Evolutionary conservation across 345 rosid species (phyloP), one percentile per base, ranked within the genome.

Genomic region (Aquilaria yunnanensis): DNA sequence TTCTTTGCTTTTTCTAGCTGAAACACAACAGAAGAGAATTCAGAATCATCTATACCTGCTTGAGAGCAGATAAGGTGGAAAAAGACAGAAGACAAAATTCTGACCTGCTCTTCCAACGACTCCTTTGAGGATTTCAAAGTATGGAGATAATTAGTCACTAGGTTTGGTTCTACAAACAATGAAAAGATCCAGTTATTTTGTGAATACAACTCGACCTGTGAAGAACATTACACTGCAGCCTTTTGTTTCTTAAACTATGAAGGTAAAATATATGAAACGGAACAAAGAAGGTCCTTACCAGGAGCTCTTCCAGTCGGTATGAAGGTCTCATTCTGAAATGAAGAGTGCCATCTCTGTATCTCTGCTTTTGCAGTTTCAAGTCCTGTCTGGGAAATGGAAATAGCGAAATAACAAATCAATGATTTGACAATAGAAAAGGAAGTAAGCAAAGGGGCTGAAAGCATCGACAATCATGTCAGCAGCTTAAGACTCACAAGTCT

Each of bases 1-100:
- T 93, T 88, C 88, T 81, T 90, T 14, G 97, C 95, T 47, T 88
- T 83, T 66, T 94, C 97, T 61, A 94, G 79, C 97, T 94, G 83
- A 71, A 59, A 68, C 16, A 56, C 62, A 62, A 57, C 31, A 71
- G 10, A 43, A 52, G 41, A 65, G 64, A 62, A 72, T 71, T 67
- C 49, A 33, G 56, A 41, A 67, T 43, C n/a, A 32, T 29, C 1
- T 9, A 46, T 13, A n/a, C 11, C 2, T 8, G 11, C 46, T 55
- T 9, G 32, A 13, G 53, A 55, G 43, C 47, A 57, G 31, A 41
- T 33, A 50, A 14, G 14, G 57, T 43, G 58, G 14, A 6, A 13
- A 53, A 58, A 49, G 3, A 59, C 49, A 48, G 31, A 49, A 6
- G 10, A 65, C 57, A n/a, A 58, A 69, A 65, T 49, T 67, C 70